Conservation (phyloP, 2,329 filamentous ascomycete species). For the Fusarium praegraminearum region DNA sequence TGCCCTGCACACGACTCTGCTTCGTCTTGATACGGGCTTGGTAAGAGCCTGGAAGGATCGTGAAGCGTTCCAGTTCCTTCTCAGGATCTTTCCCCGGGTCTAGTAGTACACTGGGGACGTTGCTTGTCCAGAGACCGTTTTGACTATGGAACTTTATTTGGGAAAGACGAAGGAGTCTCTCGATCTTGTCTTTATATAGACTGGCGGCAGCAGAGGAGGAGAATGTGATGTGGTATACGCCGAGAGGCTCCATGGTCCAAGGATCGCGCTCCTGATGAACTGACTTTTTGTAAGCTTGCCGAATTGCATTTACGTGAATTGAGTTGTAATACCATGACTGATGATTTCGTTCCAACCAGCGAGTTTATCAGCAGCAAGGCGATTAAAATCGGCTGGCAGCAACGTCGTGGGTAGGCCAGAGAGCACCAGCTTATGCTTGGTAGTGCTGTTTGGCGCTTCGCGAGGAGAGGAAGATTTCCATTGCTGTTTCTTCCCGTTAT, state of each 20-base stretch:
- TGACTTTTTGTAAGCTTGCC: conserved; percentile 38
- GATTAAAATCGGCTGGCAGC: conserved; percentile 76
- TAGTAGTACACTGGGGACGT: conserved; percentile 46
- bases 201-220: conserved; percentile 67
- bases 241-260: conserved; percentile 70
- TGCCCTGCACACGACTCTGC: conserved; percentile 38
- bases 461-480: background rate
- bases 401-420: conserved; percentile 66
- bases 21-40: conserved; percentile 15
- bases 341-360: conserved; percentile 76
- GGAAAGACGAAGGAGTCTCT: conserved; percentile 51
- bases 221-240: conserved; percentile 79
- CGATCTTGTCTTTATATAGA: conserved; percentile 64
- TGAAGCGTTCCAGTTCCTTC: conserved; percentile 47
- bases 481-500: background rate
- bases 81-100: conserved; percentile 24
- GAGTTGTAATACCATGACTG: conserved; percentile 59
- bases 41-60: conserved; percentile 48
- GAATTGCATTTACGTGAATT: background rate
- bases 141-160: conserved; percentile 45
- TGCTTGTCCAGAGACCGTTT: conserved; percentile 49
- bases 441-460: background rate
- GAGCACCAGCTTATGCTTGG: background rate
- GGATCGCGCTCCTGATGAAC: conserved; percentile 75
- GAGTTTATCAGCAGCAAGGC: conserved; percentile 73